Evolutionary conservation across 176 grass and related monocot genomes (phyloP), one percentile per base, ranked within the genome.

Genomic region (Raddia guianensis): DNA sequence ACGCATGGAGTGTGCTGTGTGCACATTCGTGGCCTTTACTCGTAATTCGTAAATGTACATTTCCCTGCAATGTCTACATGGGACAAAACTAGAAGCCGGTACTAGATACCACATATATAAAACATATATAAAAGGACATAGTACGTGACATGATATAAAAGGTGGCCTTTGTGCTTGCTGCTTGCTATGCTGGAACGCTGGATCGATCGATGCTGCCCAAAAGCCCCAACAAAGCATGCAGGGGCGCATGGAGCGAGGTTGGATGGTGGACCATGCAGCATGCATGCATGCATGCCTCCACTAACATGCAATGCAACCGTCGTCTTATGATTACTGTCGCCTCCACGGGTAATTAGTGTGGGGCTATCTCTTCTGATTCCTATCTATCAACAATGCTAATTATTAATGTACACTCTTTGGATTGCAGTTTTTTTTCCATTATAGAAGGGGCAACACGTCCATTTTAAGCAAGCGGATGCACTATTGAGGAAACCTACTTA

Each of bases 21-120:
- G 37, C 37, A 40, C 37, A 40, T 1, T 40, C 4, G 37, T 40
- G 37, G 3, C 4, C 3, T 40, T 40, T 40, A 40, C 37, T 40
- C 37, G 37, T 5, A 40, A 27, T 27, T 27, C 27, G 27, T n/a
- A 55, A 42, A 20, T 27, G 15, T 15, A 60, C 72, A 76, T 35
- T 71, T 53, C 11, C 77, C 61, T 85, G 55, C 55, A 77, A 45
- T 27, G 12, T 70, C 34, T 54, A 68, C 70, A 70, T 69, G 78
- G 44, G 78, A 81, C 85, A 81, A 86, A 81, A 74, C 70, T 33
- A 74, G 84, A 86, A 75, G 77, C 77, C 61, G 34, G 60, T 49
- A 20, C 12, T 21, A 71, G 18, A 7, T 51, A 49, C 1, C 4
- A 40, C 4, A 40, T 40, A 40, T 40, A 40, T 40, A 40, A 40